phyloP scores from a whole-genome alignment of 345 rosid genomes.

The Crucihimalaya himalaica region DNA sequence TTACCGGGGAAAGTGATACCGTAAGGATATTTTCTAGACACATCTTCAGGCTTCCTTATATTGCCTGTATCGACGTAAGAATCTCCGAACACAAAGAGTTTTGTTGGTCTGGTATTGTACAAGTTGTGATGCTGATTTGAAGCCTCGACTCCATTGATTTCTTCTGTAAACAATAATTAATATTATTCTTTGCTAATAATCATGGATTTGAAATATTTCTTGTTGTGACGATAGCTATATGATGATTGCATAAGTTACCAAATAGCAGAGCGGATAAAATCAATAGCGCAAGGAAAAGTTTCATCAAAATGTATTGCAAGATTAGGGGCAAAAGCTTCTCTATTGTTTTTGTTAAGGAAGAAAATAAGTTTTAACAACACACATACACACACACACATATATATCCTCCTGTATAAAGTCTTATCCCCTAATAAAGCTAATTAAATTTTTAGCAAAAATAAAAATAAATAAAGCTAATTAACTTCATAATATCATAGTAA shows the following conservation, averaged over 20 bases:
- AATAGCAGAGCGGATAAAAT: not conserved
- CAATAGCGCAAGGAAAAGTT: not conserved
- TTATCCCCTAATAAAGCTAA: no score
- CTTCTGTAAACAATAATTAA: not conserved
- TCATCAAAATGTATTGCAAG: constrained; percentile 1
- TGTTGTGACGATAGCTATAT: not conserved
- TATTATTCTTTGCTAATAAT: no score
- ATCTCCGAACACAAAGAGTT: constrained; percentile 58
- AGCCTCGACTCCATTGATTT: not conserved
- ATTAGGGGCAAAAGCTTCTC: constrained; percentile 1
- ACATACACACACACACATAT: no score
- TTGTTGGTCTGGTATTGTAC: constrained; percentile 19
- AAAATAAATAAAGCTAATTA: no score
- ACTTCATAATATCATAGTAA: no score
- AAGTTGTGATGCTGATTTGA: not conserved
- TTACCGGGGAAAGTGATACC: constrained; percentile 53
- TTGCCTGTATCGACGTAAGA: constrained; percentile 64
- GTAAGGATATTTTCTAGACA: constrained; percentile 47
- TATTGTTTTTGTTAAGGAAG: not conserved
- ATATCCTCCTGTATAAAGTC: no score
- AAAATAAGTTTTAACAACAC: no score
- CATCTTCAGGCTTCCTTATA: not conserved
- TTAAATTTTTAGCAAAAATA: no score
- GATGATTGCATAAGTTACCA: constrained; percentile 15
- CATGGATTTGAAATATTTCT: no score